These are phyloP conservation scores for Rubia tinctorum DNA, from an alignment of 305 asterid genomes.

Conservation along the genomic window DNA sequence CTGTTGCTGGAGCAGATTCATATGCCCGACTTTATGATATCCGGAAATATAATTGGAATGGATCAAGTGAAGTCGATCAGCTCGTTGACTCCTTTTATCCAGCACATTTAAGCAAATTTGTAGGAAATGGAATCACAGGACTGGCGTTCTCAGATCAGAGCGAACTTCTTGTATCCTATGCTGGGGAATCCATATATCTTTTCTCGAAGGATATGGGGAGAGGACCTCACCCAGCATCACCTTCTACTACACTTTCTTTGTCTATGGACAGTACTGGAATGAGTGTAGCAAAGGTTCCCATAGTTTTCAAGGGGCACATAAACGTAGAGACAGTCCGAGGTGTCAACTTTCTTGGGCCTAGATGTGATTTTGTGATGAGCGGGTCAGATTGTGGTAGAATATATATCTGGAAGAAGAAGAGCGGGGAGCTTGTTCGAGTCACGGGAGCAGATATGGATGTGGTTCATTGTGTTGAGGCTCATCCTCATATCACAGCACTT, in stretches of 20 bases:
- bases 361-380: conserved; percentile 78
- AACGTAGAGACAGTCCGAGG: conserved; percentile 79
- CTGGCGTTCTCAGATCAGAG: conserved; percentile 88
- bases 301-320: conserved; percentile 77
- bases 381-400: conserved; percentile 98
- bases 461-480: conserved; percentile 86
- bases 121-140: conserved; percentile 71
- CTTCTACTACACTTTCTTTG: conserved; percentile 20
- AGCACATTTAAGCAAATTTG: conserved; percentile 54
- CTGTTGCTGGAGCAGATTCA: conserved; percentile 86
- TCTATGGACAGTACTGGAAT: conserved; percentile 36
- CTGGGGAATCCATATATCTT: conserved; percentile 73
- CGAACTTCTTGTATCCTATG: conserved; percentile 90
- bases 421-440: conserved; percentile 76
- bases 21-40: conserved; percentile 85
- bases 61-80: conserved; percentile 59
- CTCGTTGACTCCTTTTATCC: conserved; percentile 80
- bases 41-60: conserved; percentile 69
- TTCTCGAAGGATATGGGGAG: conserved; percentile 67
- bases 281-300: conserved; percentile 45
- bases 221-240: conserved; percentile 49
- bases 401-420: conserved; percentile 87
- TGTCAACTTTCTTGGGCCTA: conserved; percentile 89
- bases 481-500: conserved; percentile 70
- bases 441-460: conserved; percentile 72